Evolutionary conservation across 108 stramenopile species (phyloP).

Genomic region (Phaeodactylum tricornutum): DNA sequence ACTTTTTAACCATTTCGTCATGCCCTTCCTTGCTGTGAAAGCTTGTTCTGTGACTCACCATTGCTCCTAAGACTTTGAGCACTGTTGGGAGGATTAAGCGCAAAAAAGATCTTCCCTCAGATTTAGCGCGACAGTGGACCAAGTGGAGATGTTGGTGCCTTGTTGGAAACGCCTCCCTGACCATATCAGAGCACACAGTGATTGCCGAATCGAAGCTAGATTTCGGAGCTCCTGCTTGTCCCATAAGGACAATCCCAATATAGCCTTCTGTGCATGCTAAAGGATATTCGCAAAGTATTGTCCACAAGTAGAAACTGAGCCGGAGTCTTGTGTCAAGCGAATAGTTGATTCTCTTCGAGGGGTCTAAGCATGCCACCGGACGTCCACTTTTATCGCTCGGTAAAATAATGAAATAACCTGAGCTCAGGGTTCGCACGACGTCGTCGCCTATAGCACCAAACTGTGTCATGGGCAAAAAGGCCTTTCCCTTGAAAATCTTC

Average conservation of each 20-base stretch:
- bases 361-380: constrained; percentile 1
- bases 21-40: not conserved
- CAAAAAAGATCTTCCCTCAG: not conserved
- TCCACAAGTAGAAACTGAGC: constrained; percentile 2
- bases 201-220: not conserved
- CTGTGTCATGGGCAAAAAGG: constrained; percentile 10
- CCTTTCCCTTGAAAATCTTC: constrained; percentile 3
- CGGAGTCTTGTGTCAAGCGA: not conserved
- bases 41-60: not conserved
- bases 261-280: not conserved
- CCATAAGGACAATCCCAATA: not conserved
- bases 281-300: not conserved
- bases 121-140: not conserved
- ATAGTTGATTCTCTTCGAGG: not conserved
- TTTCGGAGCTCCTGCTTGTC: not conserved
- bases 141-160: not conserved
- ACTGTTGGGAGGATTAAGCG: not conserved
- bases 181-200: not conserved
- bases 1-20: not conserved
- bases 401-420: constrained; percentile 2
- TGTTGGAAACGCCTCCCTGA: not conserved
- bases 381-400: constrained; percentile 2
- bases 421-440: not conserved
- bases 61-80: not conserved
- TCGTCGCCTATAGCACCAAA: not conserved